Evolutionary conservation across 192 early-diverging fungal genomes (phyloP).

Genomic region (Podila verticillata): DNA sequence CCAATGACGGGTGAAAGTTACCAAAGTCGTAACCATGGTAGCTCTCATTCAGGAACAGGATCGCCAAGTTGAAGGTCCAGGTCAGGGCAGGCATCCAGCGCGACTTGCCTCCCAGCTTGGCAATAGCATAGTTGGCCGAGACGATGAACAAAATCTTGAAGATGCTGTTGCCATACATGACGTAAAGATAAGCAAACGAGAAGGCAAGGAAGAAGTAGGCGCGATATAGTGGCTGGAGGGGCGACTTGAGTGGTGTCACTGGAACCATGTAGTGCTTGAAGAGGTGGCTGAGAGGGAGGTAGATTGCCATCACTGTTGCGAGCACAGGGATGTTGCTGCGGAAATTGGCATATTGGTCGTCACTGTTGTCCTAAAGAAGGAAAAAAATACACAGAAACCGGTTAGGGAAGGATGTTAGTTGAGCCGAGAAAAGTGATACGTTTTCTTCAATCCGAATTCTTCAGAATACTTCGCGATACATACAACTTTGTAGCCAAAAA

Average conservation of each 20-base stretch:
- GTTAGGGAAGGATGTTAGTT: background rate
- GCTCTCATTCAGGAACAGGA: conserved; percentile 84
- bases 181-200: conserved; percentile 68
- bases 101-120: conserved; percentile 59
- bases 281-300: conserved; percentile 61
- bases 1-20: conserved; percentile 56
- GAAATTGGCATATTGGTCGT: conserved; percentile 75
- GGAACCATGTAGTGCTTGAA: conserved; percentile 43
- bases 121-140: conserved; percentile 72
- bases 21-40: conserved; percentile 80
- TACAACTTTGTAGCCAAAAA: conserved; percentile 48
- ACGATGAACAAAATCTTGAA: conserved; percentile 80
- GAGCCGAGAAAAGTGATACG: background rate
- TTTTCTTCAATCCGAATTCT: background rate
- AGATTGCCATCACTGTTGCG: conserved; percentile 50
- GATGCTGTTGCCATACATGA: conserved; percentile 77
- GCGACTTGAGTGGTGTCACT: conserved; percentile 39
- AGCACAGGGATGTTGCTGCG: conserved; percentile 71
- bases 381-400: background rate
- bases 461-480: background rate
- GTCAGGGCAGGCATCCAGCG: conserved; percentile 69
- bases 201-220: conserved; percentile 68
- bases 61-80: conserved; percentile 84
- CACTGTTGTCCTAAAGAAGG: conserved; percentile 72
- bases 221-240: conserved; percentile 41